Conservation (phyloP, 352 stramenopile genomes). For the Nothophytophthora sp. region DNA sequence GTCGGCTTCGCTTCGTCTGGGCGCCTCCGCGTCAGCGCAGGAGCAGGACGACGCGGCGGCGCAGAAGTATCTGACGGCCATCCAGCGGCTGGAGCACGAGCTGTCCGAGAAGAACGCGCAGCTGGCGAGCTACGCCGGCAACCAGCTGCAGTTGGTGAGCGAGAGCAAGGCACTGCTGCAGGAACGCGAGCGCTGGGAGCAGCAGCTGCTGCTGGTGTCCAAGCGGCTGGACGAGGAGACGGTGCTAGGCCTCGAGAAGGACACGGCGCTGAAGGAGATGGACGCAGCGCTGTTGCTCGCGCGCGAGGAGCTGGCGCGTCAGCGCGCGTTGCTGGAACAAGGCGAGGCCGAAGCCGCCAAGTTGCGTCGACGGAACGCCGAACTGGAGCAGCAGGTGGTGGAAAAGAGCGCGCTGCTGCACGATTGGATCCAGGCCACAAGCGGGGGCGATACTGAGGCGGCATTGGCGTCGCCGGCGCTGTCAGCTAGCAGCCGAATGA, state of each 20-base stretch:
- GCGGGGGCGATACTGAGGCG: slow-evolving; percentile 12
- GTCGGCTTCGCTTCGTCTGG: slow-evolving; percentile 11
- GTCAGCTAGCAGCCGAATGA: slow-evolving; percentile 17
- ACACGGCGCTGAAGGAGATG: slow-evolving; percentile 66
- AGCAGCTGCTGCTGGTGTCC: slow-evolving; percentile 52
- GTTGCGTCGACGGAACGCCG: slow-evolving; percentile 37
- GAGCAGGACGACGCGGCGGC: slow-evolving; percentile 31
- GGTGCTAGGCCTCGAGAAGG: slow-evolving; percentile 62
- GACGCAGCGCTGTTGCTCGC: slow-evolving; percentile 44
- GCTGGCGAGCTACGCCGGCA: slow-evolving; percentile 47
- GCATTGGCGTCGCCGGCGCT: slow-evolving; percentile 12
- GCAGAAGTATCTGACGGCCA: slow-evolving; percentile 57
- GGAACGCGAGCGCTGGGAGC: slow-evolving; percentile 59
- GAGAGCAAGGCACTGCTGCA: slow-evolving; percentile 79
- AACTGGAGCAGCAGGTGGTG: slow-evolving; percentile 60
- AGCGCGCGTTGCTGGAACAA: slow-evolving; percentile 51
- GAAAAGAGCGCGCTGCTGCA: slow-evolving; percentile 63
- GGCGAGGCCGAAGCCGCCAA: slow-evolving; percentile 44
- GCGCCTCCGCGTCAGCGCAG: slow-evolving; percentile 1
- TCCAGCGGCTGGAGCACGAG: slow-evolving; percentile 72
- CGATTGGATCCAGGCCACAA: slow-evolving; percentile 56
- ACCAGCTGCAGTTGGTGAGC: slow-evolving; percentile 65
- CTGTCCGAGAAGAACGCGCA: slow-evolving; percentile 68
- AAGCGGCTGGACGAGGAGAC: slow-evolving; percentile 68
- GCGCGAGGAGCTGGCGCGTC: slow-evolving; percentile 61